Conservation (phyloP, 345 rosid species). For the Crucihimalaya himalaica region DNA sequence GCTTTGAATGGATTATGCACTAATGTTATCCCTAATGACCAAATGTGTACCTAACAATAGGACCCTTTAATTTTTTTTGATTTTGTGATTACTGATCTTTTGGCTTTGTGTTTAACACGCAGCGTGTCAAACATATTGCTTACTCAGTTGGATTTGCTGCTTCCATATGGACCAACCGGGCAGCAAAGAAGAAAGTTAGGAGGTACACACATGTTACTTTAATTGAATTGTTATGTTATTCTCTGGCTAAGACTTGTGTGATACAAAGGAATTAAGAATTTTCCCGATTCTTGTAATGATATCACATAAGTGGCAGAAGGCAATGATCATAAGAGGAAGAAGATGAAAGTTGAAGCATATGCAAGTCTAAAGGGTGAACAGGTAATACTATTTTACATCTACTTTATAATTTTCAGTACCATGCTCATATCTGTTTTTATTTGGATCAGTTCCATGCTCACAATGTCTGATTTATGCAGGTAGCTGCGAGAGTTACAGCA, state of each 20-base stretch:
- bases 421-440: background rate
- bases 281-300: conserved; percentile 15
- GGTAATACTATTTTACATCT: conserved; percentile 42
- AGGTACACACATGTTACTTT: conserved; percentile 44
- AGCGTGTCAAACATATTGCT: conserved; percentile 57
- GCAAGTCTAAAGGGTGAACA: conserved; percentile 81
- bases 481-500: conserved; percentile 80
- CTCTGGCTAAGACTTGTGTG: background rate
- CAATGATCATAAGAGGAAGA: conserved; percentile 69
- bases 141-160: conserved; percentile 63
- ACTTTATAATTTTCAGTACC: too few species aligned
- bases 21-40: background rate
- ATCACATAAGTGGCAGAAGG: conserved; percentile 56
- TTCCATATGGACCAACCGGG: conserved; percentile 64
- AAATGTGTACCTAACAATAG: background rate
- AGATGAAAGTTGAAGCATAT: conserved; percentile 65
- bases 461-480: conserved; percentile 45
- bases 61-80: background rate
- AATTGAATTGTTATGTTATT: conserved; percentile 3
- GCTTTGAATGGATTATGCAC: background rate
- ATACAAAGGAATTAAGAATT: background rate
- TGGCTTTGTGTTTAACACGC: conserved; percentile 21
- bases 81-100: background rate
- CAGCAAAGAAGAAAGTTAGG: conserved; percentile 74
- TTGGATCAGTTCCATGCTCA: background rate